Conservation (phyloP, 495 filamentous ascomycete genomes). For the Annulohypoxylon nitens region DNA sequence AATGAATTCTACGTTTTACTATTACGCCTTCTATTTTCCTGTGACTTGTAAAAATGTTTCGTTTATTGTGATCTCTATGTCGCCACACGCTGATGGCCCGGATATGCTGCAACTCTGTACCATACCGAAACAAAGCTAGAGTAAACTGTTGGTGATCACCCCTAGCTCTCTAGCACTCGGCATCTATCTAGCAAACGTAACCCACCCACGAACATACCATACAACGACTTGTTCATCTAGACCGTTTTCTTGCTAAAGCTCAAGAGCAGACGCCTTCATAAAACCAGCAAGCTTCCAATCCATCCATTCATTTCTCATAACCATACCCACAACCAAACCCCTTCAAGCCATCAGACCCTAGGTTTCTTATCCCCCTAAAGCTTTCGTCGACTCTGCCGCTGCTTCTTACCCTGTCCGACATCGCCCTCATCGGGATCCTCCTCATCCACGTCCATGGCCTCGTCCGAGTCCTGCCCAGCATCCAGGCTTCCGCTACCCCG, state of each 20-base stretch:
- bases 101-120: not conserved
- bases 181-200: too few relatives aligned
- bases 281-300: not conserved
- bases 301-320: not conserved
- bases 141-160: not conserved
- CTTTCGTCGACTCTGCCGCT: conserved; percentile 56
- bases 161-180: not conserved
- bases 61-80: conserved; percentile 10
- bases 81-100: not conserved
- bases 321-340: not conserved
- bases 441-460: conserved; percentile 71
- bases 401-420: conserved; percentile 49
- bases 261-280: not conserved
- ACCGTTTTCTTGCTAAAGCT: not conserved
- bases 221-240: not conserved
- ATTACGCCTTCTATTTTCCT: not conserved
- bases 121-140: not conserved
- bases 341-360: too few relatives aligned
- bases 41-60: conserved; percentile 20
- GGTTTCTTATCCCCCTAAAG: conserved; percentile 32
- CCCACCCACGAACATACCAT: not conserved
- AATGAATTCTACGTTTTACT: conserved; percentile 7
- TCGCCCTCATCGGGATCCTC: conserved; percentile 55
- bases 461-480: conserved; percentile 66
- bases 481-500: conserved; percentile 61